A percentile compares a stretch with the other conserved stretches of the same genome.
Conservation (phyloP, 768 basidiomycete genomes). For the Sarcodon sp. region DNA sequence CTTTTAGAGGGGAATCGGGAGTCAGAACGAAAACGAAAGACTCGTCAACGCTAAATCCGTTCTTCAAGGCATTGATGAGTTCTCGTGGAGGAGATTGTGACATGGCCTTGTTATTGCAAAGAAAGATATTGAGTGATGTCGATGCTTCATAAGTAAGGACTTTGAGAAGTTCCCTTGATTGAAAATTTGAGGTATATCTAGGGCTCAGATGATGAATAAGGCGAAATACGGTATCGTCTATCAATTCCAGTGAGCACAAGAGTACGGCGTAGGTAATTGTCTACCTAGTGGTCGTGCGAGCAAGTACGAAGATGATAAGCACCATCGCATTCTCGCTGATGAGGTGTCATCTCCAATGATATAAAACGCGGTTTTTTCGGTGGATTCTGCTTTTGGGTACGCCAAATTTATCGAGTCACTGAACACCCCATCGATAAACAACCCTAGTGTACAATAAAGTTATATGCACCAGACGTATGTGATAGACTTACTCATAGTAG, state of each 20-base stretch:
- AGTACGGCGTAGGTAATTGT: too few species aligned
- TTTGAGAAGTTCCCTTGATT: slow-evolving; percentile 52
- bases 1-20: slow-evolving; percentile 13
- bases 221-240: slow-evolving; percentile 60
- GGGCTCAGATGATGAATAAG: slow-evolving; percentile 77
- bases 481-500: slow-evolving; percentile 38
- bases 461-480: background rate
- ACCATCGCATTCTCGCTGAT: slow-evolving; percentile 45
- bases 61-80: slow-evolving; percentile 37
- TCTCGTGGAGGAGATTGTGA: slow-evolving; percentile 8
- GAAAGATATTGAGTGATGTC: slow-evolving; percentile 72
- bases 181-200: slow-evolving; percentile 64
- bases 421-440: slow-evolving; percentile 65
- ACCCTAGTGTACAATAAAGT: slow-evolving; percentile 25
- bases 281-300: slow-evolving; percentile 46
- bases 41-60: slow-evolving; percentile 31
- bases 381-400: slow-evolving; percentile 43
- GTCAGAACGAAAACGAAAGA: slow-evolving; percentile 26
- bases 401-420: slow-evolving; percentile 47
- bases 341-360: slow-evolving; percentile 40
- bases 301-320: slow-evolving; percentile 52
- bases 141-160: slow-evolving; percentile 81
- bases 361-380: slow-evolving; percentile 27
- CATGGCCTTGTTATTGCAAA: slow-evolving; percentile 28
- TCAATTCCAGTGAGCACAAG: background rate